These are phyloP conservation scores for Suillus plorans DNA, from an alignment of 768 basidiomycete species.

Conservation along the genomic window DNA sequence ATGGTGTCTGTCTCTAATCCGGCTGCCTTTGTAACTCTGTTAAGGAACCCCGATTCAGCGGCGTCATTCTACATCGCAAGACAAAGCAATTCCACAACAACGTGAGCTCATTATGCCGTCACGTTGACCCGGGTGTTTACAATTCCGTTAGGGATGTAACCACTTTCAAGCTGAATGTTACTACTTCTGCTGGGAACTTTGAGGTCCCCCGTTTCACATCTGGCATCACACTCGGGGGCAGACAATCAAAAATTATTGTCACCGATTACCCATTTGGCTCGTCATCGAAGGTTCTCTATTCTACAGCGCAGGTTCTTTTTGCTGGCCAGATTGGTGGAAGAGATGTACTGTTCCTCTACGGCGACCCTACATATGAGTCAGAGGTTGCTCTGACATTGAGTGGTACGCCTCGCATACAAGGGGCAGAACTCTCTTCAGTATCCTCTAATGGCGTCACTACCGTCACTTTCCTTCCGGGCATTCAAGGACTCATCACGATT, in stretches of 20 bases:
- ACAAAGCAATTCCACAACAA: slow-evolving; percentile 65
- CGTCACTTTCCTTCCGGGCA: slow-evolving; percentile 56
- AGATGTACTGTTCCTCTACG: slow-evolving; percentile 66
- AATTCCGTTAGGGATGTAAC: slow-evolving; percentile 25
- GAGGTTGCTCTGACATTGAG: slow-evolving; percentile 48
- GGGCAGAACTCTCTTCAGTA: slow-evolving; percentile 23
- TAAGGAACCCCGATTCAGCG: slow-evolving; percentile 66
- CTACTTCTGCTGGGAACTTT: slow-evolving; percentile 50
- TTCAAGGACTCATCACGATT: slow-evolving; percentile 57
- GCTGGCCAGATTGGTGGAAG: slow-evolving; percentile 58
- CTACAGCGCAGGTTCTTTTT: slow-evolving; percentile 73
- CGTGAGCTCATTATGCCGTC: slow-evolving; percentile 38
- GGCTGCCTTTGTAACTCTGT: slow-evolving; percentile 56
- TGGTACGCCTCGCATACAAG: slow-evolving; percentile 44
- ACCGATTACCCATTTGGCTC: slow-evolving; percentile 73
- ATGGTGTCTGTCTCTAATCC: slow-evolving; percentile 41
- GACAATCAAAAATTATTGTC: slow-evolving; percentile 73
- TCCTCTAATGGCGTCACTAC: slow-evolving; percentile 35
- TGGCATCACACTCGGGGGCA: slow-evolving; percentile 59
- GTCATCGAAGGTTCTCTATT: slow-evolving; percentile 55
- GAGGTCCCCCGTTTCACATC: slow-evolving; percentile 55
- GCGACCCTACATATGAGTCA: slow-evolving; percentile 53
- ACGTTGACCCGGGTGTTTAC: background rate
- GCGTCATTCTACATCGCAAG: slow-evolving; percentile 71
- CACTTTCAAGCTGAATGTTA: slow-evolving; percentile 60